Conservation (phyloP, 306 rosid genomes). For the Astragalus glycyphyllos region DNA sequence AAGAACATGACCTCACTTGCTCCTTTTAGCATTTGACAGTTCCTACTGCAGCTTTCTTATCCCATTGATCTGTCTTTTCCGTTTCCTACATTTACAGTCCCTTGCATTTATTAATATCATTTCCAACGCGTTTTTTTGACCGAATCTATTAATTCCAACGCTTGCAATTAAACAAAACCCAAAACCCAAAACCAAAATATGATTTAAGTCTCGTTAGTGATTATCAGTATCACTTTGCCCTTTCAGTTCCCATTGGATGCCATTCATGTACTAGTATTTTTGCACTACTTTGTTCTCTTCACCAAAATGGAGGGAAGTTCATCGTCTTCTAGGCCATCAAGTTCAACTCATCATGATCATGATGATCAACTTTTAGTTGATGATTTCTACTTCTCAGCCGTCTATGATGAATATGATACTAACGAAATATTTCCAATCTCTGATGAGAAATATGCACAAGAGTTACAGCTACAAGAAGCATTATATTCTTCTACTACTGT, state of each 20-base stretch:
- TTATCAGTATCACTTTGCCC: neutral
- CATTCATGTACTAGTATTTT: neutral
- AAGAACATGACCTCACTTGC: no score
- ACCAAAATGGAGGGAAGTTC: conserved; percentile 37
- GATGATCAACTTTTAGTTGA: conserved; percentile 42
- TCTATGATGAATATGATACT: conserved; percentile 43
- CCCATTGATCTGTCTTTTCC: no score
- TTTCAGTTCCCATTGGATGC: conserved; percentile 5
- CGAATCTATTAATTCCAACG: no score
- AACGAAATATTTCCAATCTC: conserved; percentile 61
- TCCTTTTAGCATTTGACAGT: no score
- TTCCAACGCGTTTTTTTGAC: no score
- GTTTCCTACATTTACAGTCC: no score
- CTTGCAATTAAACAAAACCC: no score
- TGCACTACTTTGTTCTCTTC: no score
- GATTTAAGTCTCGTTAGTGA: neutral
- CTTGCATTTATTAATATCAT: no score
- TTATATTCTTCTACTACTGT: conserved; percentile 50
- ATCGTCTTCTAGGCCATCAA: neutral
- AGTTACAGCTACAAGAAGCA: conserved; percentile 63
- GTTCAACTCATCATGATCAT: neutral
- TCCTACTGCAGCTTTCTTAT: no score
- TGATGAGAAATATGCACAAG: conserved; percentile 65
- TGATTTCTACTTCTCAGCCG: conserved; percentile 67
- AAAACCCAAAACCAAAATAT: neutral